A percentile compares a stretch with the other conserved stretches of the same genome.
Evolutionary conservation across 768 basidiomycete species (phyloP).

Genomic region (Mrakia blollopis): DNA sequence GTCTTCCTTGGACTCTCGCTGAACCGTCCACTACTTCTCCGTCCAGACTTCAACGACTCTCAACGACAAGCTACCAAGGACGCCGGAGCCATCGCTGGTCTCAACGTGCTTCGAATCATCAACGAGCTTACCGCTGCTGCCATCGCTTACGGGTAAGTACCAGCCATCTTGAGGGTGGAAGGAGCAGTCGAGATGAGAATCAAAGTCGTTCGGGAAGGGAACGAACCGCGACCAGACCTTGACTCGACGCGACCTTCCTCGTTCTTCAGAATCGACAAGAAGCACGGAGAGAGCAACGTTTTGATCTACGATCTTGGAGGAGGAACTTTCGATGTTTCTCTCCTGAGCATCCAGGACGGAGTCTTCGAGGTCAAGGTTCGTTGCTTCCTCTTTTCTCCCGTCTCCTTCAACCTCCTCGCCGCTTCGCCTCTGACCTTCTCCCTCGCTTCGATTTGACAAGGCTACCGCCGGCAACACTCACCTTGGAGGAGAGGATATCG

Average conservation of each 20-base stretch:
- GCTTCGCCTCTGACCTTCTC: too few species aligned
- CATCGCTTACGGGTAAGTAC: slow-evolving; percentile 13
- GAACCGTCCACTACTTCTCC: not conserved
- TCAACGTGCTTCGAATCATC: slow-evolving; percentile 20
- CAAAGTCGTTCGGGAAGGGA: too few species aligned
- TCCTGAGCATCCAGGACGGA: slow-evolving; percentile 93
- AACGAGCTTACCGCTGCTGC: slow-evolving; percentile 21
- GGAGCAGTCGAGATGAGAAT: too few species aligned
- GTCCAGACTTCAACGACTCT: slow-evolving; percentile 23
- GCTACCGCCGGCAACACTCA: slow-evolving; percentile 93
- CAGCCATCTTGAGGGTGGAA: too few species aligned
- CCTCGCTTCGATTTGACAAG: slow-evolving; percentile 43
- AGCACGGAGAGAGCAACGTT: not conserved
- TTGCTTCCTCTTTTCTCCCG: too few species aligned
- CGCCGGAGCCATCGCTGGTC: slow-evolving; percentile 15
- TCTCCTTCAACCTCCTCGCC: too few species aligned
- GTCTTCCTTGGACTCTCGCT: too few species aligned
- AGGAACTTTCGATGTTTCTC: slow-evolving; percentile 55
- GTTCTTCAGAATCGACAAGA: not conserved
- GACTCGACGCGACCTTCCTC: not conserved
- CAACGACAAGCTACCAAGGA: slow-evolving; percentile 72
- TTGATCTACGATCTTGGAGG: slow-evolving; percentile 17
- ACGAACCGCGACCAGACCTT: too few species aligned
- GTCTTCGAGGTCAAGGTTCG: too few species aligned
- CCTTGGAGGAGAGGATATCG: slow-evolving; percentile 58